These are phyloP conservation scores for Carpinus fangiana DNA, from an alignment of 306 rosid species.

Conservation along the genomic window DNA sequence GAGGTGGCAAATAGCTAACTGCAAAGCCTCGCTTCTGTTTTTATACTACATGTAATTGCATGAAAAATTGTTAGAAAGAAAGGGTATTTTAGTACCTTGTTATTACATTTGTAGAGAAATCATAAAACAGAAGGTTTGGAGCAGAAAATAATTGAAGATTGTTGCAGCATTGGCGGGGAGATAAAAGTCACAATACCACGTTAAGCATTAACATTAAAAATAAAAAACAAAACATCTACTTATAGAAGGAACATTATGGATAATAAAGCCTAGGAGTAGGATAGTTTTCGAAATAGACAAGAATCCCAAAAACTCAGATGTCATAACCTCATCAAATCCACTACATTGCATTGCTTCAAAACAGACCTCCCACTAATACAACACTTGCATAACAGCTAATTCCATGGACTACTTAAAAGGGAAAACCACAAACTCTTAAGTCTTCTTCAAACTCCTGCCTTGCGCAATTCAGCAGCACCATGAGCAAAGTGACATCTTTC, in stretches of 20 bases:
- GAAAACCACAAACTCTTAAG: background rate
- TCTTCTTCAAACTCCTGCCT: slow-evolving; percentile 42
- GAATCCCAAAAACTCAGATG: slow-evolving; percentile 34
- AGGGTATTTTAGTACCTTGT: too few relatives aligned
- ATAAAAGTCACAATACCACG: background rate
- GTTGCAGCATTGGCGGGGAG: background rate
- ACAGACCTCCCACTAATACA: slow-evolving; percentile 36
- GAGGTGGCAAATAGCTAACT: too few relatives aligned
- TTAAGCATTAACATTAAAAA: background rate
- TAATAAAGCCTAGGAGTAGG: slow-evolving; percentile 2
- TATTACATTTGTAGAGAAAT: too few relatives aligned
- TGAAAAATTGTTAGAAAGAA: too few relatives aligned
- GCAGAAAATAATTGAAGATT: too few relatives aligned
- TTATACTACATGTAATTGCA: too few relatives aligned
- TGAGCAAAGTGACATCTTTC: slow-evolving; percentile 98
- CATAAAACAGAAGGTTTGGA: too few relatives aligned
- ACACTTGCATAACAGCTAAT: slow-evolving; percentile 15
- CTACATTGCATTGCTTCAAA: slow-evolving; percentile 40
- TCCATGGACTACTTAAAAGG: slow-evolving; percentile 2
- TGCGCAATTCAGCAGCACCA: slow-evolving; percentile 81
- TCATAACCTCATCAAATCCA: slow-evolving; percentile 40
- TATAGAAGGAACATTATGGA: too few relatives aligned
- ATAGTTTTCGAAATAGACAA: slow-evolving; percentile 23
- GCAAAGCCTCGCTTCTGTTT: too few relatives aligned
- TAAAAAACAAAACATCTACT: too few relatives aligned